phyloP scores from a whole-genome alignment of 2,329 filamentous ascomycete genomes.

The Cytospora piceae region DNA sequence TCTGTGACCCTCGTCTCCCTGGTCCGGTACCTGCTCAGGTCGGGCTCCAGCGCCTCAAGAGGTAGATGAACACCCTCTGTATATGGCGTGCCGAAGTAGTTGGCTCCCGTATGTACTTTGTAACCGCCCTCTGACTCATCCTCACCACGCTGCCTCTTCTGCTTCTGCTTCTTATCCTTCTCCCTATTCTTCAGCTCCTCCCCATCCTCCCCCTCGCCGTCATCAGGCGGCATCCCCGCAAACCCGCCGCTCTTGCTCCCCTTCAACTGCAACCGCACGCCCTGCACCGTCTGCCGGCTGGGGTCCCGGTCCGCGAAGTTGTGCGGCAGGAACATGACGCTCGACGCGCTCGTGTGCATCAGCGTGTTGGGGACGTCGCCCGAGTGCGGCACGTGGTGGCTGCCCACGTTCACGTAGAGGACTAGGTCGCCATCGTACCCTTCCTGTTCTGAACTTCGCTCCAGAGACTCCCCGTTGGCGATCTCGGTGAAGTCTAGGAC shows the following conservation, averaged over 20 bases:
- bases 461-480: slow-evolving; percentile 40
- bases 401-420: slow-evolving; percentile 49
- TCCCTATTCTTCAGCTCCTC: slow-evolving; percentile 22
- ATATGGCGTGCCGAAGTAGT: slow-evolving; percentile 33
- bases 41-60: slow-evolving; percentile 28
- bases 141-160: slow-evolving; percentile 6
- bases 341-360: slow-evolving; percentile 43
- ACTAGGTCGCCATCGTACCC: slow-evolving; percentile 37
- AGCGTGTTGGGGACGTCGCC: slow-evolving; percentile 52
- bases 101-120: slow-evolving; percentile 27
- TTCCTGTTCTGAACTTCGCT: slow-evolving; percentile 13
- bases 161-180: background rate
- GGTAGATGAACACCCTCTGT: slow-evolving; percentile 21
- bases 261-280: slow-evolving; percentile 31
- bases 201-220: background rate
- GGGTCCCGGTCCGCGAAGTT: slow-evolving; percentile 46
- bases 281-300: slow-evolving; percentile 38
- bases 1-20: slow-evolving; percentile 31
- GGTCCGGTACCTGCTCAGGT: slow-evolving; percentile 25
- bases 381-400: slow-evolving; percentile 49
- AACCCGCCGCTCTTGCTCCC: slow-evolving; percentile 30
- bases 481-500: slow-evolving; percentile 46
- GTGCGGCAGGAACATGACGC: slow-evolving; percentile 43
- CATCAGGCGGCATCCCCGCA: slow-evolving; percentile 23
- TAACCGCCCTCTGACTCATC: slow-evolving; percentile 8